A percentile compares a stretch with the other conserved stretches of the same genome.
Conservation (phyloP, 148 eudicot genomes). For the Diospyros lotus region DNA sequence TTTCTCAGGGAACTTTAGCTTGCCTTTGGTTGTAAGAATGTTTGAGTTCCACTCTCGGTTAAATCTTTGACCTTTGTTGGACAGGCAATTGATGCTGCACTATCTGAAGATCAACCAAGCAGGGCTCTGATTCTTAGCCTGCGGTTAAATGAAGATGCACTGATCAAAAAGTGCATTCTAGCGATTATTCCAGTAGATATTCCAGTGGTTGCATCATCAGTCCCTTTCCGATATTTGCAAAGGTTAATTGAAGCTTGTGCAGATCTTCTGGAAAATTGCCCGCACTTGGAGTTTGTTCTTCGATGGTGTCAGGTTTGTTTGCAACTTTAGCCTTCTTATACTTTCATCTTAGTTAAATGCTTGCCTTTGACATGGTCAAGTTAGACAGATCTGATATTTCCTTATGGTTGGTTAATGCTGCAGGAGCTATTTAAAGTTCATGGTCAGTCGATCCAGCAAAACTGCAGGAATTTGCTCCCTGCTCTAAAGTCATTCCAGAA, state of each 20-base stretch:
- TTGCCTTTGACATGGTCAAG: background rate
- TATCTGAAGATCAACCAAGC: slow-evolving; percentile 63
- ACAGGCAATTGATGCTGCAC: slow-evolving; percentile 89
- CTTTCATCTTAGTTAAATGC: background rate
- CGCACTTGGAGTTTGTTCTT: slow-evolving; percentile 83
- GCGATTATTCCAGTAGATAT: slow-evolving; percentile 67
- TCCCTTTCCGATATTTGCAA: slow-evolving; percentile 74
- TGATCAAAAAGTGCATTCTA: slow-evolving; percentile 69
- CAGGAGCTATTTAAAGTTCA: slow-evolving; percentile 92
- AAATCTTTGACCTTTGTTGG: slow-evolving; percentile 9
- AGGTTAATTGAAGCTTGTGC: slow-evolving; percentile 82
- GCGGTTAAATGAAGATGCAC: slow-evolving; percentile 74
- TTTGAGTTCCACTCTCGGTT: background rate
- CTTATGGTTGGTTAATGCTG: slow-evolving; percentile 10
- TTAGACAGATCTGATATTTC: background rate
- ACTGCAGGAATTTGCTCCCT: slow-evolving; percentile 77
- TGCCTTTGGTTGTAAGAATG: background rate
- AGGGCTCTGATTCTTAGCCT: slow-evolving; percentile 88
- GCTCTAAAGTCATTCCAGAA: slow-evolving; percentile 87
- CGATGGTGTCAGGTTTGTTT: slow-evolving; percentile 84
- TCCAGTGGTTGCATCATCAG: slow-evolving; percentile 69
- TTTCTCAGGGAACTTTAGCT: background rate
- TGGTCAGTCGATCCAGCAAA: slow-evolving; percentile 73
- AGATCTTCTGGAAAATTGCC: slow-evolving; percentile 76
- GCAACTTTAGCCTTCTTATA: background rate